Evolutionary conservation across 225 moss, liverwort and hornwort genomes (phyloP).

Genomic region (Polytrichum formosum): DNA sequence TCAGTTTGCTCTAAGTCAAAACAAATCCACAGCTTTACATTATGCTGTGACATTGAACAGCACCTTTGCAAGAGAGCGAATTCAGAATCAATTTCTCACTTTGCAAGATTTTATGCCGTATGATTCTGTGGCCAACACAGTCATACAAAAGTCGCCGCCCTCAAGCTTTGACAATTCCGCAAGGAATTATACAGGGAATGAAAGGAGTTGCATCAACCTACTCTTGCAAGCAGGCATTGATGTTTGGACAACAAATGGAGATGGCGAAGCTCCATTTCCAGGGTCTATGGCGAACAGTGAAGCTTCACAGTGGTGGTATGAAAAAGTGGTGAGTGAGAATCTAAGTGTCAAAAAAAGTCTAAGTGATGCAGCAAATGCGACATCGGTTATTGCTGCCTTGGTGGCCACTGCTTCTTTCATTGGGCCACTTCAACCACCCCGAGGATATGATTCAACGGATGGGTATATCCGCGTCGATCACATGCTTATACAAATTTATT

Average conservation of each 20-base stretch:
- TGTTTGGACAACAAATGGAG: neutral
- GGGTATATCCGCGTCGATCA: neutral
- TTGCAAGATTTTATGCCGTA: neutral
- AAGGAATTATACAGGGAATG: neutral
- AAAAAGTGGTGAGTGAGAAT: neutral
- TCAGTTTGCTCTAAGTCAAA: neutral
- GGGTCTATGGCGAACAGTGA: neutral
- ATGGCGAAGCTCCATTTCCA: neutral
- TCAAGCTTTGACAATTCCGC: neutral
- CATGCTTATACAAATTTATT: neutral
- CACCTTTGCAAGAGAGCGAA: neutral
- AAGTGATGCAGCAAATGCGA: constrained; percentile 15
- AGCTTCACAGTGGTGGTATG: neutral
- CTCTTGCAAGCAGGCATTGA: constrained; percentile 10
- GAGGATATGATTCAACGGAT: neutral
- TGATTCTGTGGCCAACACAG: neutral
- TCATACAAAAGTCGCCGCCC: neutral
- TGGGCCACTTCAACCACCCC: constrained; percentile 21
- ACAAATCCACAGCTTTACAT: neutral
- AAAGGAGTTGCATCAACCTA: constrained; percentile 2
- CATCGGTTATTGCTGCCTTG: constrained; percentile 22
- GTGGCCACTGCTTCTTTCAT: constrained; percentile 20
- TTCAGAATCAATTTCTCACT: neutral
- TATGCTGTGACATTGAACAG: neutral
- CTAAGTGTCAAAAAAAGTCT: neutral